Evolutionary conservation across 176 grass and related monocot species (phyloP), one percentile per base, ranked within the genome.

Genomic region (Olyra latifolia): DNA sequence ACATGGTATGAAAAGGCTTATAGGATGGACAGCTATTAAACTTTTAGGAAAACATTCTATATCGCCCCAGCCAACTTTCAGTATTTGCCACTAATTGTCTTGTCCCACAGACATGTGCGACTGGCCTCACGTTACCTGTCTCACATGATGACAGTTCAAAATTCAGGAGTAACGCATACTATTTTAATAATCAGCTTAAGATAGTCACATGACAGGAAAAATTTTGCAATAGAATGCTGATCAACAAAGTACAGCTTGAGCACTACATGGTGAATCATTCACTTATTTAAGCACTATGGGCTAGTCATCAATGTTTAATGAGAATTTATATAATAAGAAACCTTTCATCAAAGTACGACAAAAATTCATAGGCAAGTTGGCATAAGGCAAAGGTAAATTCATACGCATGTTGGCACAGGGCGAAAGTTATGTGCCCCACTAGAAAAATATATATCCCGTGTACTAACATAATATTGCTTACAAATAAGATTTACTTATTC

Each of bases 401-500:
- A n/a, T n/a, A n/a, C n/a, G n/a, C n/a, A n/a, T n/a, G n/a, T n/a
- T n/a, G n/a, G n/a, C n/a, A n/a, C n/a, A n/a, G n/a, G n/a, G n/a
- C n/a, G n/a, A n/a, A n/a, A n/a, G n/a, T n/a, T n/a, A 62, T 12
- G 5, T 47, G 25, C 32, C 25, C 15, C 74, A 47, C 57, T 63
- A 48, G 11, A 47, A 30, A 32, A 10, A 45, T 10, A 30, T 10
- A 32, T 16, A 70, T 7, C 15, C 7, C 25, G 11, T 46, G 40
- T 24, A 40, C 66, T 71, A 59, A 58, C 66, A 80, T 47, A 17
- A 58, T 8, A 70, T 46, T 80, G n/a, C 11, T 58, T 29, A 59
- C 10, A 30, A 8, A 81, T 13, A 77, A n/a, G n/a, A n/a, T n/a
- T n/a, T n/a, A 73, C 61, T 69, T 10, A 46, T 57, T 61, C 1